Evolutionary conservation across 805 yeast genomes (phyloP), one percentile per base, ranked within the genome.

Genomic region (Teunomyces gatunensis): DNA sequence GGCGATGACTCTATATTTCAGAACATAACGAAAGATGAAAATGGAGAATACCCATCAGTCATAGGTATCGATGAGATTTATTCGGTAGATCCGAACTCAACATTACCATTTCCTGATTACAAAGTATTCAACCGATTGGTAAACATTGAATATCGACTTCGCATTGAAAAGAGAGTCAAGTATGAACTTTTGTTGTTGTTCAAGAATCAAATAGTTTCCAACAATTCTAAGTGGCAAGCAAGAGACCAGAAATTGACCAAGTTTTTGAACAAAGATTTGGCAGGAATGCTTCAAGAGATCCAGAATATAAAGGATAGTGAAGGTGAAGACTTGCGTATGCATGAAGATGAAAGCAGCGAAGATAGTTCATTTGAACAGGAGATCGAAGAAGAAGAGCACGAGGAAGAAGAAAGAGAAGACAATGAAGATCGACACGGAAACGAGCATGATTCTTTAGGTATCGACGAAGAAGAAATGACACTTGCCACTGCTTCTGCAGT

Each of bases 181-280:
- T 62, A 68, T 50, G 77, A 71, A 47, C 55, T 69, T 2, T 56
- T 71, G 44, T 56, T 58, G 11, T 56, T 59, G 42, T 59, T 69
- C 28, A 69, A 67, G 46, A 57, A 61, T 42, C 69, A 65, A 36
- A 54, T 71, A 25, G 48, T 54, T 1, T 53, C 60, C 13, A 60
- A 65, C 29, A 69, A 68, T 46, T 57, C 53, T 44, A 65, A 64
- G 48, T 73, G 77, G 77, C 59, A 58, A 12, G 42, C 56, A 9
- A 55, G 74, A 39, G 73, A 69, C 49, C 49, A 58, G 17, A 54
- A 54, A 10, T 59, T 73, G 47, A 55, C 59, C 12, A 57, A 57
- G 36, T 72, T 73, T 46, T 44, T 73, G 41, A 52, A 57, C 4
- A 55, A 54, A 2, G 61, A 62, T 35, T 57, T 72, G 34, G 44